A percentile compares a stretch with the other conserved stretches of the same genome.
Evolutionary conservation across 148 eudicot species (phyloP).

Genomic region (Selenicereus undatus): DNA sequence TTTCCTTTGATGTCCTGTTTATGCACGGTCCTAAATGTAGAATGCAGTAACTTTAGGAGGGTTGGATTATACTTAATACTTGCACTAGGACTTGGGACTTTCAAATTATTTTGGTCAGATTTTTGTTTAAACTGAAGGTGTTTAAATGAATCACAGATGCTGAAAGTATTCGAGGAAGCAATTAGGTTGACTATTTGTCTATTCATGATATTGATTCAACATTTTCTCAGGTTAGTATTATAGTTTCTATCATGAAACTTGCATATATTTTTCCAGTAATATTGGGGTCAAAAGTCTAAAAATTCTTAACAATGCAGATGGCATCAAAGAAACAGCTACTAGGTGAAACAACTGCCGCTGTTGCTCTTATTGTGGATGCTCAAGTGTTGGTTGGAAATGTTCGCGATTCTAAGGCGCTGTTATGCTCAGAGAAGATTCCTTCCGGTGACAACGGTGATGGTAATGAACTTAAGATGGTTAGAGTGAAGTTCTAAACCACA

Average conservation of each 20-base stretch:
- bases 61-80: neutral
- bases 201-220: constrained; percentile 17
- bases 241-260: neutral
- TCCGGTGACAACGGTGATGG: neutral
- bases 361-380: constrained; percentile 36
- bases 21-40: neutral
- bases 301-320: constrained; percentile 8
- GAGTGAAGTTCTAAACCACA: neutral
- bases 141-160: constrained; percentile 4
- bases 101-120: neutral
- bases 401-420: constrained; percentile 55
- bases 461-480: neutral
- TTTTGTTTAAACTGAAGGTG: neutral
- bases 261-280: neutral
- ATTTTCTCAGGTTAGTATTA: constrained; percentile 17
- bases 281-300: neutral
- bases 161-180: constrained; percentile 14
- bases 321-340: constrained; percentile 9
- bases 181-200: constrained; percentile 10
- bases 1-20: neutral
- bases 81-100: neutral
- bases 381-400: constrained; percentile 39
- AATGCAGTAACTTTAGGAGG: neutral
- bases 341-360: constrained; percentile 23
- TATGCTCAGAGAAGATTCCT: constrained; percentile 34